Evolutionary conservation across 1,139 yeast genomes (phyloP), one percentile per base, ranked within the genome.

Genomic region (Candida sanyaensis): DNA sequence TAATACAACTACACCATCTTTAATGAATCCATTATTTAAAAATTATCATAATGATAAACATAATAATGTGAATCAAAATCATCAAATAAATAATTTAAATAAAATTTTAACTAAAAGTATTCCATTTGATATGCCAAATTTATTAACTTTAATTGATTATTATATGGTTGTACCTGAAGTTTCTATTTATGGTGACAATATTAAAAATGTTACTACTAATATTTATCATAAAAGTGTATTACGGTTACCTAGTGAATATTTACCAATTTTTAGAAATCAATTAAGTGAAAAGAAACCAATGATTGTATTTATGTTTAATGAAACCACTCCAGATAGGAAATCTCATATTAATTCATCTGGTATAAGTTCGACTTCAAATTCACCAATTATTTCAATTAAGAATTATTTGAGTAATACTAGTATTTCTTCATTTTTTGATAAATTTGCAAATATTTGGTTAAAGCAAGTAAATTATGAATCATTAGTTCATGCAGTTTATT

Each of bases 401-500:
- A 59, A 63, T 36, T 67, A 64, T 50, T 48, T 68, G n/a, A 47
- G 51, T 33, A 49, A 47, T n/a, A 32, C 44, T 6, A 47, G 43
- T 8, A 61, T 73, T 41, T 71, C 65, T 5, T 56, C 52, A 11
- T 72, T 76, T 50, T 75, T 77, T 54, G 80, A 77, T 51, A 51
- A 53, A 1, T 66, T 77, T 56, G 79, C 81, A 0, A 53, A 58
- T 29, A 60, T 59, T 10, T 77, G 81, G 82, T 58, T 69, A 8
- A 57, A 62, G 31, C 62, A 61, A 8, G 54, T 66, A 10, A 61
- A 63, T 13, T 64, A 70, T 44, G 62, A 62, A 9, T 66, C 67
- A 32, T 62, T 78, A 37, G 48, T 76, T 1, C 67, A 68, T 41
- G 74, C 80, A 0, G 61, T 64, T 1, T 76, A 75, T 54, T 78